A percentile compares a stretch with the other conserved stretches of the same genome.
These are phyloP conservation scores for Kodamaea hsintzibuensis DNA, from an alignment of 805 yeast species.

Conservation along the genomic window DNA sequence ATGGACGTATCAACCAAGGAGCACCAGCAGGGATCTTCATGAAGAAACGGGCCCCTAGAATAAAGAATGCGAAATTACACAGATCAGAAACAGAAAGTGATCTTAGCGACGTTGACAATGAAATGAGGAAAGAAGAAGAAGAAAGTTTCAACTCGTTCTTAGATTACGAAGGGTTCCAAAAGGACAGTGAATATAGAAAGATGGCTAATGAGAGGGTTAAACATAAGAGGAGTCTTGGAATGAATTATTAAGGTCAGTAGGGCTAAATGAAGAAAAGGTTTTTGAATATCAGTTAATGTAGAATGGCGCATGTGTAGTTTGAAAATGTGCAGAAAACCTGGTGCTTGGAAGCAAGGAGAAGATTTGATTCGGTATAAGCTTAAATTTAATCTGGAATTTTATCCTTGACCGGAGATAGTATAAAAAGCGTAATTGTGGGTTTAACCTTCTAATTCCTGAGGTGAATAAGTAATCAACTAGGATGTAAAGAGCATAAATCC, in stretches of 20 bases:
- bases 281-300: no score
- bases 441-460: no score
- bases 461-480: no score
- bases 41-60: constrained; percentile 1
- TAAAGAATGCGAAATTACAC: background rate
- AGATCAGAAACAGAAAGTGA: constrained; percentile 21
- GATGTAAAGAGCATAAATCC: no score
- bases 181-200: constrained; percentile 10
- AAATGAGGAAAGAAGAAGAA: constrained; percentile 16
- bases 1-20: constrained; percentile 2
- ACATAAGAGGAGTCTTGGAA: background rate
- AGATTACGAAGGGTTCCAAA: constrained; percentile 12
- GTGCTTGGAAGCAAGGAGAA: no score
- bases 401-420: no score
- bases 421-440: no score
- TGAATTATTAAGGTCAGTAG: background rate
- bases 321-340: no score
- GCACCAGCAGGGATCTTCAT: constrained; percentile 13
- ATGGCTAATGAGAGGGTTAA: constrained; percentile 4
- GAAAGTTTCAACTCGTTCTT: constrained; percentile 12
- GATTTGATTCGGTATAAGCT: no score
- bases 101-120: constrained; percentile 25
- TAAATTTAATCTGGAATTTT: no score
- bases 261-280: background rate
- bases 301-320: no score